These are phyloP conservation scores for Psidium friedrichsthalianum DNA, from an alignment of 345 rosid genomes.

Conservation along the genomic window DNA sequence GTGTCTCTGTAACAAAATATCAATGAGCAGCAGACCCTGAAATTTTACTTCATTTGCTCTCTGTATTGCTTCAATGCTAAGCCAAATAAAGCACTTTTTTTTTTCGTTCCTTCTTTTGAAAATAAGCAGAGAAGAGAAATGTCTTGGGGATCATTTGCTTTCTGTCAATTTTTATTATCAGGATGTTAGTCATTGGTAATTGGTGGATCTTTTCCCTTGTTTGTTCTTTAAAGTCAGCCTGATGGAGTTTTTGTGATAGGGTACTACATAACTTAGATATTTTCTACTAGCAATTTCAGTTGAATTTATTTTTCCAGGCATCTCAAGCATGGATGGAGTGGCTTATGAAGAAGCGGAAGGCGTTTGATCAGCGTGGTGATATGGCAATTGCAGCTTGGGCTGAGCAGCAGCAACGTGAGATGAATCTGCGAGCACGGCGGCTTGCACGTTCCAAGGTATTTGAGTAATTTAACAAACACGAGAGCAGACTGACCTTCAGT, in stretches of 20 bases:
- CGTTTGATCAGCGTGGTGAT: constrained; percentile 90
- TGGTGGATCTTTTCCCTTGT: neutral
- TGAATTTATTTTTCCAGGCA: constrained; percentile 34
- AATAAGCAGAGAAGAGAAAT: neutral
- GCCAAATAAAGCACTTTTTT: neutral
- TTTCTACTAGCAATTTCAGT: neutral
- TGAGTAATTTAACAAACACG: neutral
- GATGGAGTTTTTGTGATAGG: neutral
- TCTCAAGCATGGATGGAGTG: constrained; percentile 99
- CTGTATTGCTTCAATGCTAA: neutral
- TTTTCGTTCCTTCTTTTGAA: neutral
- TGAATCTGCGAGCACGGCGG: constrained; percentile 72
- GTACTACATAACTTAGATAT: neutral
- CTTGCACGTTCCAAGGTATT: constrained; percentile 84
- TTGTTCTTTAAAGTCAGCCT: neutral
- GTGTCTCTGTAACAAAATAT: neutral
- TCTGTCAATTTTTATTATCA: neutral
- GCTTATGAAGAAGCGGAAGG: constrained; percentile 83
- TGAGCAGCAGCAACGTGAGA: constrained; percentile 89
- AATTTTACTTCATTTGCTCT: neutral
- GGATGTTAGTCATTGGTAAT: neutral
- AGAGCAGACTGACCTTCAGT: neutral
- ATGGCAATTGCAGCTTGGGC: constrained; percentile 97
- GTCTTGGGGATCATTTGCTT: neutral
- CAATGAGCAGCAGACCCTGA: neutral